These are phyloP conservation scores for Daldinia decipiens DNA, from an alignment of 495 filamentous ascomycete species.

Conservation along the genomic window DNA sequence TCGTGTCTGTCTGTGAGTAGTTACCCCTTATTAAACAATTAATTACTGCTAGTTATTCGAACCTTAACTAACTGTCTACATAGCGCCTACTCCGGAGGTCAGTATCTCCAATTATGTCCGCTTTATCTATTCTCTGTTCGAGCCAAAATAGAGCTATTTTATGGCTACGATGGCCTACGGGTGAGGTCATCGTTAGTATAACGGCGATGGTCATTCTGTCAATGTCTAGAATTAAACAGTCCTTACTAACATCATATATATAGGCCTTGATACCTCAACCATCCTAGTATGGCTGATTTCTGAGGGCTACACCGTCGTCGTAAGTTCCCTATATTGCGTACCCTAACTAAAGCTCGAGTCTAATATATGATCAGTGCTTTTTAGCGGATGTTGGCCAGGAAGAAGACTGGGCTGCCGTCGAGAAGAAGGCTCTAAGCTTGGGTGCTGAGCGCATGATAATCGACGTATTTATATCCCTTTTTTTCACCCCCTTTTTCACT, in stretches of 20 bases:
- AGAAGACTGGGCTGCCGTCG: slow-evolving; percentile 37
- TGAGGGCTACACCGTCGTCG: slow-evolving; percentile 36
- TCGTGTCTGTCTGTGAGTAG: slow-evolving; percentile 58
- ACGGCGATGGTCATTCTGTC: not conserved
- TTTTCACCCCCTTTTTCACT: not conserved
- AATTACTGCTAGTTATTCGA: slow-evolving; percentile 13
- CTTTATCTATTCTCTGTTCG: not conserved
- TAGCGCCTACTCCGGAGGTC: slow-evolving; percentile 59
- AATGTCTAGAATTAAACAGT: not conserved
- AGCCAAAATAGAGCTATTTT: not conserved
- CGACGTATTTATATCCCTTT: slow-evolving; percentile 1
- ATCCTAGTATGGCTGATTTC: slow-evolving; percentile 34
- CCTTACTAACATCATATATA: not conserved
- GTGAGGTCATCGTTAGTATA: not conserved
- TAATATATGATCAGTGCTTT: slow-evolving; percentile 28
- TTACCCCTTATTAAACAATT: not conserved
- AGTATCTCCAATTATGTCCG: not conserved
- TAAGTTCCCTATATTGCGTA: slow-evolving; percentile 2
- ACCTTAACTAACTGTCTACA: slow-evolving; percentile 21
- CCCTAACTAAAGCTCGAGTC: not conserved
- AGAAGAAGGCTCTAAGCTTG: slow-evolving; percentile 66
- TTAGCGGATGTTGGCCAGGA: slow-evolving; percentile 43
- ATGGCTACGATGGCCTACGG: not conserved
- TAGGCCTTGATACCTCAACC: slow-evolving; percentile 38
- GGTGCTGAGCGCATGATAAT: slow-evolving; percentile 60